These are phyloP conservation scores for Urtica urens DNA, from an alignment of 306 rosid species.

Conservation along the genomic window DNA sequence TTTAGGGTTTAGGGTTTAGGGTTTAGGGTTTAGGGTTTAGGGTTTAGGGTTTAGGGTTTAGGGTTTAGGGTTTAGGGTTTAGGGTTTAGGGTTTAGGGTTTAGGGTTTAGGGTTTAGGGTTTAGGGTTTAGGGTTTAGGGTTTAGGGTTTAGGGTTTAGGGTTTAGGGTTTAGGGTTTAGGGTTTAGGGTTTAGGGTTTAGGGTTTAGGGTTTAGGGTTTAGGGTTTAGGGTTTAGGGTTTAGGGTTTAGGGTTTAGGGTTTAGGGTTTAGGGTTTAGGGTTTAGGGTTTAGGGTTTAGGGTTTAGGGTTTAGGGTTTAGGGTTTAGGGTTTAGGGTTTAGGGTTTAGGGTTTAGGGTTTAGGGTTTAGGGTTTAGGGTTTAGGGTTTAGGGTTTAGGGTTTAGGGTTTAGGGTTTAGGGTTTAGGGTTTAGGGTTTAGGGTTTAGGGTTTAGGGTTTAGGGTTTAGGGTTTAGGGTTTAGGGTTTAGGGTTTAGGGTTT, in stretches of 20 bases:
- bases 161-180: conserved; percentile 12
- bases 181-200: conserved; percentile 16
- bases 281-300: conserved; percentile 20
- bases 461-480: conserved; percentile 14
- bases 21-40: conserved; percentile 21
- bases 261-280: conserved; percentile 7
- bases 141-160: conserved; percentile 15
- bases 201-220: conserved; percentile 14
- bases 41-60: conserved; percentile 10
- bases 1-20: conserved; percentile 16
- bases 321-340: conserved; percentile 8
- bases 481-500: conserved; percentile 14
- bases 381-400: conserved; percentile 23
- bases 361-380: conserved; percentile 20
- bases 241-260: conserved; percentile 5
- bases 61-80: conserved; percentile 10
- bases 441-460: conserved; percentile 10
- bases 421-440: conserved; percentile 13
- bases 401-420: conserved; percentile 16
- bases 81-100: conserved; percentile 12
- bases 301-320: conserved; percentile 16
- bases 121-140: conserved; percentile 20
- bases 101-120: conserved; percentile 16
- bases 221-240: conserved; percentile 12
- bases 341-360: conserved; percentile 13